Percentiles rank a stretch among this genome's conserved stretches.
Evolutionary conservation across 257 asterid genomes (phyloP).

Genomic region (Anisodus tanguticus): DNA sequence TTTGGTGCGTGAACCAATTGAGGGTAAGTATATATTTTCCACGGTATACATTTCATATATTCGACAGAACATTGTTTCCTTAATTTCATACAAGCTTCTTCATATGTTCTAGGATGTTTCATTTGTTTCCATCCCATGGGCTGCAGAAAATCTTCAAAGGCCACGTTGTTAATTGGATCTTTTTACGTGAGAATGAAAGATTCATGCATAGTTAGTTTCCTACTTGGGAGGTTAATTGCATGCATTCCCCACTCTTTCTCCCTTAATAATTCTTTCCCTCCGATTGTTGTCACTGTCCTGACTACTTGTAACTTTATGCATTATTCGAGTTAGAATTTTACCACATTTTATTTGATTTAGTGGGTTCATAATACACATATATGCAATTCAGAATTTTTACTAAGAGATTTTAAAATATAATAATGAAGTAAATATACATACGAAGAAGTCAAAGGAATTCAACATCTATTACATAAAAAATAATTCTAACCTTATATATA

Average conservation of each 20-base stretch:
- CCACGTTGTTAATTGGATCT: not conserved
- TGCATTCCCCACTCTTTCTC: not conserved
- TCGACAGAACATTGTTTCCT: not conserved
- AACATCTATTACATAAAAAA: no score
- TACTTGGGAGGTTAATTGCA: not conserved
- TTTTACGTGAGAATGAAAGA: slow-evolving; percentile 37
- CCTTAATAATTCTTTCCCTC: not conserved
- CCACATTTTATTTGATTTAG: not conserved
- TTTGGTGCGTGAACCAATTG: slow-evolving; percentile 1
- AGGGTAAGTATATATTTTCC: not conserved
- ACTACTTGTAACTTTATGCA: not conserved
- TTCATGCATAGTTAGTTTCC: slow-evolving; percentile 23
- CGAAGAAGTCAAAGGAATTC: no score
- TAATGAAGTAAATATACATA: no score
- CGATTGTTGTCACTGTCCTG: not conserved
- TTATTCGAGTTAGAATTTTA: not conserved
- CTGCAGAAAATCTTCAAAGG: slow-evolving; percentile 35
- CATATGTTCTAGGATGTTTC: slow-evolving; percentile 65
- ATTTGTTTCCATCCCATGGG: slow-evolving; percentile 41
- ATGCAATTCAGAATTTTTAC: no score
- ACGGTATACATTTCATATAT: slow-evolving; percentile 18
- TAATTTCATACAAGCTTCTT: slow-evolving; percentile 46
- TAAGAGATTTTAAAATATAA: no score
- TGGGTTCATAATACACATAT: no score
- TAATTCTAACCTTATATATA: no score